Percentiles rank a stretch among this genome's conserved stretches.
Conservation (phyloP, 192 early-diverging fungal genomes). For the Backusella circina region DNA sequence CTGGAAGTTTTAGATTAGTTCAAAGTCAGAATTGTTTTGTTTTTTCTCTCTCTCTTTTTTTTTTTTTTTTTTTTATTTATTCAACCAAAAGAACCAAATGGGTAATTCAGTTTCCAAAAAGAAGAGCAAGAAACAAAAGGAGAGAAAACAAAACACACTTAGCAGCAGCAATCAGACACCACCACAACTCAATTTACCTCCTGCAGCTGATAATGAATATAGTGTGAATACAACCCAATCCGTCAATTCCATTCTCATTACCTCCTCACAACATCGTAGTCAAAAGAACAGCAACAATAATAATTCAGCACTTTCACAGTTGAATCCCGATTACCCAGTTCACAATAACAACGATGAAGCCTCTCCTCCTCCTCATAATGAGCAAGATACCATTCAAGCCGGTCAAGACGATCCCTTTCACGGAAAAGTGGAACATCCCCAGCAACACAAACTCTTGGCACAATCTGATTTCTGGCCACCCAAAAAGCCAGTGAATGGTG, state of each 20-base stretch:
- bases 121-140: not conserved
- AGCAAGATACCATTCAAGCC: slow-evolving; percentile 2
- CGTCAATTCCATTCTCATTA: slow-evolving; percentile 36
- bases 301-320: slow-evolving; percentile 10
- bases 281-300: not conserved
- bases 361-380: not conserved
- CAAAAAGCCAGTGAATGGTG: not conserved
- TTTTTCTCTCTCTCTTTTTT: not conserved
- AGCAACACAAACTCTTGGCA: slow-evolving; percentile 22
- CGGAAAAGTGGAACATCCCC: slow-evolving; percentile 22
- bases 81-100: not conserved
- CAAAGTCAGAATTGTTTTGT: not conserved
- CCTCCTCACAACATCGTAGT: slow-evolving; percentile 16
- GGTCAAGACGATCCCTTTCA: slow-evolving; percentile 15
- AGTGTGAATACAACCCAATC: slow-evolving; percentile 36
- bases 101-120: slow-evolving; percentile 14
- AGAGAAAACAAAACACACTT: not conserved
- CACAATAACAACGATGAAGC: not conserved
- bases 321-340: slow-evolving; percentile 34
- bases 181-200: not conserved
- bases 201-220: slow-evolving; percentile 28
- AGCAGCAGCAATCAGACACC: not conserved
- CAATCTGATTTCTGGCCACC: slow-evolving; percentile 28
- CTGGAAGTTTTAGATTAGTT: not conserved
- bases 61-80: not conserved